Percentiles rank a stretch among this genome's conserved stretches.
Evolutionary conservation across 1,284 basidiomycete species (phyloP).

Genomic region (Trametes hirsuta): DNA sequence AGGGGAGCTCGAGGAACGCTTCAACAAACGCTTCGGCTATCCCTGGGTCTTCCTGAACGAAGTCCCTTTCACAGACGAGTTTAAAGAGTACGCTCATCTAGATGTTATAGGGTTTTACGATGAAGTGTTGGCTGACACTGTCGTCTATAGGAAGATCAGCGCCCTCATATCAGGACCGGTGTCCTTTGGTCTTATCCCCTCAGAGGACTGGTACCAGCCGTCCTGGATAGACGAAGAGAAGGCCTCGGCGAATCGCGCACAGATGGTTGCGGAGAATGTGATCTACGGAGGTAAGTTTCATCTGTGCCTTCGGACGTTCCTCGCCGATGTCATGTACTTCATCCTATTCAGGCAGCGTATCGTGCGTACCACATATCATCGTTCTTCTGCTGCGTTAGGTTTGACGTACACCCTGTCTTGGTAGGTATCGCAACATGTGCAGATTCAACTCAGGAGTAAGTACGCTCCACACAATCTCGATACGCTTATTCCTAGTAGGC

Average conservation of each 20-base stretch:
- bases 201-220: conserved; percentile 86
- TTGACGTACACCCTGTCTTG: not conserved
- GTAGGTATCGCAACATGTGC: conserved; percentile 53
- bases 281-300: conserved; percentile 48
- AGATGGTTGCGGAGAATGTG: conserved; percentile 77
- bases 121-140: not conserved
- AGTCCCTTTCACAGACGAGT: conserved; percentile 71
- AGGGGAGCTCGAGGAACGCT: conserved; percentile 60
- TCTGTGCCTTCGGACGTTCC: not conserved
- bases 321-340: not conserved
- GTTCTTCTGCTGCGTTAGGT: too few relatives aligned
- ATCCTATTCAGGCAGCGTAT: not conserved
- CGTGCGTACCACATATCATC: not conserved
- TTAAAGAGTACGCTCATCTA: conserved; percentile 50
- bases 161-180: conserved; percentile 42
- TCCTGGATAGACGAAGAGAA: conserved; percentile 81
- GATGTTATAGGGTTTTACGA: not conserved
- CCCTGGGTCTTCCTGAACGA: conserved; percentile 83
- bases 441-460: conserved; percentile 65
- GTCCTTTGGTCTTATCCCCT: conserved; percentile 46
- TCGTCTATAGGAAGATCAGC: conserved; percentile 41
- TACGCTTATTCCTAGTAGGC: not conserved
- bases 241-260: conserved; percentile 66
- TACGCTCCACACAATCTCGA: not conserved
- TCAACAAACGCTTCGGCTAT: conserved; percentile 68